These are phyloP conservation scores for Trichoderma arundinaceum DNA, from an alignment of 2,329 filamentous ascomycete species.

Conservation along the genomic window DNA sequence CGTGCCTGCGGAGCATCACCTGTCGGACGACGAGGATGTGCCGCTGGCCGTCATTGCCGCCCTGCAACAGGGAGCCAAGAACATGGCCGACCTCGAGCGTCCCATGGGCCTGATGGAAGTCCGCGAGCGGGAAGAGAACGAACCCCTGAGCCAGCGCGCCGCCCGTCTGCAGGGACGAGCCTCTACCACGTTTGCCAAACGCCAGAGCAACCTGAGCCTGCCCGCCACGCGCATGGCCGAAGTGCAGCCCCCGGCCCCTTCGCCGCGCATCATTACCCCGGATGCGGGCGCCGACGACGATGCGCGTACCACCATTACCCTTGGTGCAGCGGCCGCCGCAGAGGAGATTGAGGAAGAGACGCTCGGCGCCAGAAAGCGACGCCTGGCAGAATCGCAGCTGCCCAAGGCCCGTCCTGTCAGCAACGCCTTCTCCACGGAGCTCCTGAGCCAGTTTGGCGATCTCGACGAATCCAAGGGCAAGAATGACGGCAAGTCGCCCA, in stretches of 20 bases:
- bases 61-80: slow-evolving; percentile 59
- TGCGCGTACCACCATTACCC: slow-evolving; percentile 10
- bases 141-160: slow-evolving; percentile 79
- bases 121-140: slow-evolving; percentile 87
- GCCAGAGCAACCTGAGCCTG: slow-evolving; percentile 50
- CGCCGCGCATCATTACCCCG: slow-evolving; percentile 39
- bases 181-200: slow-evolving; percentile 50
- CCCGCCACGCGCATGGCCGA: slow-evolving; percentile 24
- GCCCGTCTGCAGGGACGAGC: slow-evolving; percentile 73
- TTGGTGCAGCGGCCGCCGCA: background rate
- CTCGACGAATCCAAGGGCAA: slow-evolving; percentile 48
- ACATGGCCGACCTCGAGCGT: slow-evolving; percentile 62
- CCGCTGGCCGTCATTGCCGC: slow-evolving; percentile 80
- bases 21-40: slow-evolving; percentile 78
- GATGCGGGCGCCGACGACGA: slow-evolving; percentile 37
- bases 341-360: slow-evolving; percentile 68
- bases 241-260: slow-evolving; percentile 33
- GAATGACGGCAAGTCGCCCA: slow-evolving; percentile 51
- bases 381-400: slow-evolving; percentile 61
- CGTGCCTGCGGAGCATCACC: slow-evolving; percentile 51
- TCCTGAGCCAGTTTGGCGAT: slow-evolving; percentile 68
- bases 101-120: slow-evolving; percentile 79
- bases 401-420: slow-evolving; percentile 65
- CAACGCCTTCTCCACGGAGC: slow-evolving; percentile 69
- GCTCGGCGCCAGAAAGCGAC: slow-evolving; percentile 67